Base-by-base conservation (phyloP, 768 basidiomycete genomes). In the Leucocoprinus birnbaumii region DNA sequence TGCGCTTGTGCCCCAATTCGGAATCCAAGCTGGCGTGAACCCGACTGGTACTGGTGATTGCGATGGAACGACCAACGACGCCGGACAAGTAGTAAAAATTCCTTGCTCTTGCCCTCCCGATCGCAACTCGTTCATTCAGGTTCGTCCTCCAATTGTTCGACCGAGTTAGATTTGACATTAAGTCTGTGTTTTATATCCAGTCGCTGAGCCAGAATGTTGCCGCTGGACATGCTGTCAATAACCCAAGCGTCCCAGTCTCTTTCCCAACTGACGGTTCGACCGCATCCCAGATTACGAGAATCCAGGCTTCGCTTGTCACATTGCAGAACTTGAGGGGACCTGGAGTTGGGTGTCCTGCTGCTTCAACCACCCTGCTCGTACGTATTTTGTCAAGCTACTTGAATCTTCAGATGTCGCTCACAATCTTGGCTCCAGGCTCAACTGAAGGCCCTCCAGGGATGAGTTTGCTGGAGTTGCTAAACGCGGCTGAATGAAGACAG, bases 11-110 rank as follows among this genome's bases (percentile, higher is more conserved):
- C 86, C 86, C 0, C 65, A 78, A 3, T 80, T 89, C 40, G 86
- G 85, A 22, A 74, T 75, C 60, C 56, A 66, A 14, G 64, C 83
- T 24, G 83, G 83, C 40, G 59, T 80, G 19, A 87, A 87, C 64
- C 87, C 86, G 14, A 83, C 82, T 24, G 74, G 87, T 14, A 84
- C 83, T 5, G 87, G 85, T n/a, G 80, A 88, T 62, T 89, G 87
- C 57, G 85, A 87, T 60, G 87, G 87, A 10, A 69, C 75, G 42
- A 77, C 73, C 21, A 83, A 80, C 16, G 71, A 76, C 3, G 70
- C 70, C 51, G 85, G 84, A 5, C 68, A 79, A 46, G 74, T 80
- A 9, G 75, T 87, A 63, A 78, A 80, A 62, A 73, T 89, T 24
- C 87, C 88, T 16, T 89, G 88, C 68, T 63, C 74, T 25, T 88